phyloP scores from a whole-genome alignment of 306 rosid genomes.

The Rubus idaeus region DNA sequence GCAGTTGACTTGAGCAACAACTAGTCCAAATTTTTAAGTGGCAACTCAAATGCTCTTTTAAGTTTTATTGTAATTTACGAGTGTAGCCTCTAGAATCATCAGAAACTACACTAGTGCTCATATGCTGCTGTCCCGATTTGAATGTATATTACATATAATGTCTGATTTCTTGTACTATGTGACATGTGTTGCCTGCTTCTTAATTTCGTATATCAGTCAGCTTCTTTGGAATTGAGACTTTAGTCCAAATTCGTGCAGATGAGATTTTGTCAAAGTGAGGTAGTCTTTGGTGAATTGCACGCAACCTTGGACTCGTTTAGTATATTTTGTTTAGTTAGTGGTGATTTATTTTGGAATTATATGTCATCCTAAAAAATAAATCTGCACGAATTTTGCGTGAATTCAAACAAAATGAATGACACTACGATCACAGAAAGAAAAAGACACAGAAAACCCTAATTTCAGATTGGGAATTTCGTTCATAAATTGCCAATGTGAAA shows the following conservation, averaged over 20 bases:
- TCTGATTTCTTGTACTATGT: background rate
- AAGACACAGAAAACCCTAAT: too few species aligned
- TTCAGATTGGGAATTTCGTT: background rate
- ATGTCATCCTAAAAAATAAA: background rate
- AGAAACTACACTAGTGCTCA: background rate
- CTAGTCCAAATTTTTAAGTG: background rate
- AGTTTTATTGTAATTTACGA: constrained; percentile 3
- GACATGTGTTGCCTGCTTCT: background rate
- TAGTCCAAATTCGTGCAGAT: background rate
- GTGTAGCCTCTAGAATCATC: background rate
- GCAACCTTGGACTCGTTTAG: background rate
- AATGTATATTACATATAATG: background rate
- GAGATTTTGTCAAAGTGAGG: background rate
- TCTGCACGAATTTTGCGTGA: background rate
- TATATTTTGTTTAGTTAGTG: background rate
- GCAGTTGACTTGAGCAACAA: constrained; percentile 18
- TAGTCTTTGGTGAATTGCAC: background rate
- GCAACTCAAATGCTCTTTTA: background rate
- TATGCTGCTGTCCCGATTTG: background rate
- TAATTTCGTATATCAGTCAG: background rate
- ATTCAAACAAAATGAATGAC: background rate
- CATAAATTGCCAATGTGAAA: background rate
- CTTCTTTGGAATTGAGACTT: background rate
- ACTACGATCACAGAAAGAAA: background rate
- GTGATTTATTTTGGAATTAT: background rate